phyloP scores from a whole-genome alignment of 164 flowering plant species.

The Vitis cinerea region DNA sequence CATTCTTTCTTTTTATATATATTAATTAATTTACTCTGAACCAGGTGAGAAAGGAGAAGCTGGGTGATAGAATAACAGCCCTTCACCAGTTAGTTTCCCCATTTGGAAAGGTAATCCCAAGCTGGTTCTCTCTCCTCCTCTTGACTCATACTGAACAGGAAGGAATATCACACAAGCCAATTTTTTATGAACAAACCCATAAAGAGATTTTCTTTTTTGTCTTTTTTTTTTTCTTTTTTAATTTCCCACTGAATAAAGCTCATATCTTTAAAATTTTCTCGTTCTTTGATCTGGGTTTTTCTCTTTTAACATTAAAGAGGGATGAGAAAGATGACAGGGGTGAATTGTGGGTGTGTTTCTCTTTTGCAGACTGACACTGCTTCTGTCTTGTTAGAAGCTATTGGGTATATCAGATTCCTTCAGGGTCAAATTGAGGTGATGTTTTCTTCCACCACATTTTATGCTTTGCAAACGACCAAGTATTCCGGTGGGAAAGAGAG shows the following conservation, averaged over 20 bases:
- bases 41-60: constrained; percentile 55
- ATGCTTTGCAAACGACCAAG: constrained; percentile 20
- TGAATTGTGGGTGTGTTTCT: constrained; percentile 16
- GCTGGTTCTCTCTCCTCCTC: background rate
- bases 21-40: background rate
- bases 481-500: constrained; percentile 15
- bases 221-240: background rate
- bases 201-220: background rate
- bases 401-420: constrained; percentile 97
- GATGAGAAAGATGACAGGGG: constrained; percentile 15
- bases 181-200: constrained; percentile 13
- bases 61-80: constrained; percentile 54
- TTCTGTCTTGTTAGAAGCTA: constrained; percentile 93
- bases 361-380: constrained; percentile 99
- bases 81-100: constrained; percentile 61
- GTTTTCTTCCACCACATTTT: constrained; percentile 22
- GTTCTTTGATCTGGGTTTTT: constrained; percentile 4
- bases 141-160: background rate
- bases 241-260: constrained; percentile 9
- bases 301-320: constrained; percentile 22
- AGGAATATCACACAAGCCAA: background rate
- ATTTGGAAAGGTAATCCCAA: constrained; percentile 45
- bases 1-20: background rate
- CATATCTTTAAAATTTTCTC: background rate
- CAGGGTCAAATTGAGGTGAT: constrained; percentile 93